Conservation (phyloP, 2,329 filamentous ascomycete genomes). For the Colletotrichum filicis region DNA sequence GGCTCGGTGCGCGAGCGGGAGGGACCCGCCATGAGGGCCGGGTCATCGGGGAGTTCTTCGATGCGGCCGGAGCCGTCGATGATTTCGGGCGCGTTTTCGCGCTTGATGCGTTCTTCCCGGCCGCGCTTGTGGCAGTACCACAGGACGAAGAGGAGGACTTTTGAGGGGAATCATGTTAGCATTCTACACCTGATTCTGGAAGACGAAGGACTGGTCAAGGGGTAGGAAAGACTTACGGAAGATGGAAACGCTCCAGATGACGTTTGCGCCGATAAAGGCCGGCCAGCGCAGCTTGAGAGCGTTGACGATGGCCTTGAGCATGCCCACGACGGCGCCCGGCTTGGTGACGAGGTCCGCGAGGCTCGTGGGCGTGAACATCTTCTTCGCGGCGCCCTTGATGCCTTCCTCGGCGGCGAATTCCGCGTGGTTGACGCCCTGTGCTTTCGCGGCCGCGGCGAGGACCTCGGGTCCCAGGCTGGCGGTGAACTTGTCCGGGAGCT, state of each 20-base stretch:
- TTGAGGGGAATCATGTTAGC: slow-evolving; percentile 19
- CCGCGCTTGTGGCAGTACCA: slow-evolving; percentile 99
- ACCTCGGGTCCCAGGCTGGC: slow-evolving; percentile 82
- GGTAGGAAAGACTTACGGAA: slow-evolving; percentile 71
- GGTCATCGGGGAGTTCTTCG: slow-evolving; percentile 63
- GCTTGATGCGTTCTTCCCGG: slow-evolving; percentile 82
- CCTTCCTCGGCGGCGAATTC: slow-evolving; percentile 56
- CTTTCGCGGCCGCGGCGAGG: slow-evolving; percentile 81
- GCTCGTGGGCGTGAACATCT: slow-evolving; percentile 76
- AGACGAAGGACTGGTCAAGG: background rate
- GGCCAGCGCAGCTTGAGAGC: slow-evolving; percentile 90
- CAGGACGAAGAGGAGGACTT: slow-evolving; percentile 90
- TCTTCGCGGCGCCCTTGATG: slow-evolving; percentile 69
- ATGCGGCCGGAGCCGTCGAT: slow-evolving; percentile 54
- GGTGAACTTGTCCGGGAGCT: slow-evolving; percentile 85
- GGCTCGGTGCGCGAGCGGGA: slow-evolving; percentile 31
- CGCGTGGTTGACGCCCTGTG: slow-evolving; percentile 71
- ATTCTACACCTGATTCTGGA: background rate
- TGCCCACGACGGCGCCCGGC: slow-evolving; percentile 84
- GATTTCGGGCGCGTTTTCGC: slow-evolving; percentile 52
- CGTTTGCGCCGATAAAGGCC: slow-evolving; percentile 87
- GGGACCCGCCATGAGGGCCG: slow-evolving; percentile 52
- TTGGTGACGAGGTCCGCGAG: slow-evolving; percentile 85
- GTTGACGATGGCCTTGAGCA: slow-evolving; percentile 91
- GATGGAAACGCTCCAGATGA: slow-evolving; percentile 88